A percentile compares a stretch with the other conserved stretches of the same genome.
phyloP scores from a whole-genome alignment of 805 yeast species.

The Schwanniomyces occidentalis region DNA sequence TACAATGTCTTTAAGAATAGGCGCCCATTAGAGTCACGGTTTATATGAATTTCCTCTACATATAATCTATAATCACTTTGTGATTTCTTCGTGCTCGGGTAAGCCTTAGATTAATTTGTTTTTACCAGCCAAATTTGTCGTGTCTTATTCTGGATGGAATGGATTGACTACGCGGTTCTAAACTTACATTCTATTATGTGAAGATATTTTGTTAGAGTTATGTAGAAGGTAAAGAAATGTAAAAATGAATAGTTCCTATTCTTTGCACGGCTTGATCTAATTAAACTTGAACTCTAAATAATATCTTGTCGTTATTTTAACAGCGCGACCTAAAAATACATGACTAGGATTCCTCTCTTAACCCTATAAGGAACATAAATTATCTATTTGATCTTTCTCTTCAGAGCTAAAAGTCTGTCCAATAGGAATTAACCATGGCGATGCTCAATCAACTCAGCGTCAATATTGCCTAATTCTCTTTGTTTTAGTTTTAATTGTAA shows the following conservation, averaged over 20 bases:
- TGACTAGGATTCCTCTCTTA: too few species aligned
- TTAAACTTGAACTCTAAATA: too few species aligned
- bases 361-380: too few species aligned
- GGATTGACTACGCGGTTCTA: constrained; percentile 70
- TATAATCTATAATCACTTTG: constrained; percentile 45
- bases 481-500: constrained; percentile 67
- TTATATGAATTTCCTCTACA: constrained; percentile 48
- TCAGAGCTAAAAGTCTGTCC: too few species aligned
- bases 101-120: constrained; percentile 71
- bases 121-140: constrained; percentile 59
- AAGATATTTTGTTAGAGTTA: background rate
- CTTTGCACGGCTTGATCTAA: too few species aligned
- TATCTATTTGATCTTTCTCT: too few species aligned
- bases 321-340: too few species aligned
- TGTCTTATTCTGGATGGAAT: constrained; percentile 39
- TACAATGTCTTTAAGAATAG: constrained; percentile 54
- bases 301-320: too few species aligned
- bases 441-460: constrained; percentile 50
- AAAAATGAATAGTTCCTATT: too few species aligned
- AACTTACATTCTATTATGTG: constrained; percentile 50
- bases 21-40: constrained; percentile 86
- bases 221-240: too few species aligned
- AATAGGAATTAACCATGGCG: constrained; percentile 11
- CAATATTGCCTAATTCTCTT: constrained; percentile 54
- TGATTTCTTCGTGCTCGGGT: constrained; percentile 87